Conservation (phyloP, 495 filamentous ascomycete species). For the Lophium mytilinum region DNA sequence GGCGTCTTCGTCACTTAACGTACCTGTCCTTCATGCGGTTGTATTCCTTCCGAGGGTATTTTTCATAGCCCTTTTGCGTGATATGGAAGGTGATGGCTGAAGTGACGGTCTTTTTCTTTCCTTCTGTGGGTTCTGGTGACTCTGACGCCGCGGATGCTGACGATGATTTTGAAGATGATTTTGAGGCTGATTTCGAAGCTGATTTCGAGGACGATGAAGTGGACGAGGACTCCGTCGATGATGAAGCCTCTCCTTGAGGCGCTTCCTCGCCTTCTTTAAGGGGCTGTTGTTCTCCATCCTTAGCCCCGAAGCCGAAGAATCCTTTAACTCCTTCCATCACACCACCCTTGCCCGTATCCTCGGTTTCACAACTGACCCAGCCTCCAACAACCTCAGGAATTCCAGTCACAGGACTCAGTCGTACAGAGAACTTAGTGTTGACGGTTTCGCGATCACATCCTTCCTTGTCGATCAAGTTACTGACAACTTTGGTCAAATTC, state of each 20-base stretch:
- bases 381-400: slow-evolving; percentile 71
- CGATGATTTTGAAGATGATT: slow-evolving; percentile 31
- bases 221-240: slow-evolving; percentile 37
- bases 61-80: slow-evolving; percentile 53
- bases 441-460: slow-evolving; percentile 71
- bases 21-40: slow-evolving; percentile 52
- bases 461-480: slow-evolving; percentile 62
- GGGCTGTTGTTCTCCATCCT: slow-evolving; percentile 73
- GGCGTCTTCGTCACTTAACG: not conserved
- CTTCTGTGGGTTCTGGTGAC: slow-evolving; percentile 32
- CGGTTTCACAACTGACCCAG: slow-evolving; percentile 75
- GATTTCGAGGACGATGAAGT: slow-evolving; percentile 41
- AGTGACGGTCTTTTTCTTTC: slow-evolving; percentile 58
- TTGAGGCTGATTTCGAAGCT: slow-evolving; percentile 39
- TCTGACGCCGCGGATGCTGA: slow-evolving; percentile 36
- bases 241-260: slow-evolving; percentile 29
- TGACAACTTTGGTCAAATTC: slow-evolving; percentile 77
- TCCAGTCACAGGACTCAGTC: slow-evolving; percentile 65
- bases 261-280: slow-evolving; percentile 51
- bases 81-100: slow-evolving; percentile 61
- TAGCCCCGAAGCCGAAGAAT: slow-evolving; percentile 84
- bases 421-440: slow-evolving; percentile 66
- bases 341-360: slow-evolving; percentile 59
- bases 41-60: slow-evolving; percentile 49
- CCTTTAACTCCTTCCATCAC: slow-evolving; percentile 90